Conservation (phyloP, 352 stramenopile species). For the Lagenidium giganteum region DNA sequence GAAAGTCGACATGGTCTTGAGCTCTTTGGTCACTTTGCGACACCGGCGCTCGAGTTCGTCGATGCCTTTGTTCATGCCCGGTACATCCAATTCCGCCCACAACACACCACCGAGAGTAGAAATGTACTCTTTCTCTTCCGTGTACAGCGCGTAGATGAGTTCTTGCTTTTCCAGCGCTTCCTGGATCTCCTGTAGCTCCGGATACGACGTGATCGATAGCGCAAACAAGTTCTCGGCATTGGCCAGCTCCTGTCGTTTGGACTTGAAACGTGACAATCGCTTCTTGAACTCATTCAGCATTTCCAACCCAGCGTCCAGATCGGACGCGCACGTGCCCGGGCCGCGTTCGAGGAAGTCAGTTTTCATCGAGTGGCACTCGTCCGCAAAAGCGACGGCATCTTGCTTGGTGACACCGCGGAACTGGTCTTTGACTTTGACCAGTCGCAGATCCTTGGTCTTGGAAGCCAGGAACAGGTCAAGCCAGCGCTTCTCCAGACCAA, state of each 20-base stretch:
- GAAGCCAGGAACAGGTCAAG: conserved; percentile 67
- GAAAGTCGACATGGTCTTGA: conserved; percentile 89
- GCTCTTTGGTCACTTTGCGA: conserved; percentile 88
- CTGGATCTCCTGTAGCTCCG: conserved; percentile 84
- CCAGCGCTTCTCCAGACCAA: conserved; percentile 85
- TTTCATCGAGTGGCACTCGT: conserved; percentile 83
- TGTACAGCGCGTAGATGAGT: conserved; percentile 90
- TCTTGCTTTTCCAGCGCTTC: conserved; percentile 86
- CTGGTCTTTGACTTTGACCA: conserved; percentile 92
- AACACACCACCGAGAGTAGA: conserved; percentile 83
- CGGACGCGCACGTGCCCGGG: conserved; percentile 72
- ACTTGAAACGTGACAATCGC: conserved; percentile 71
- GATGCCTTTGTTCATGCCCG: conserved; percentile 88
- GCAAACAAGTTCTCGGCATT: conserved; percentile 95
- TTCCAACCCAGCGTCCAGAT: conserved; percentile 90
- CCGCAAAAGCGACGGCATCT: conserved; percentile 84
- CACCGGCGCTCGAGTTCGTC: conserved; percentile 92
- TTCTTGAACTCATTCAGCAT: conserved; percentile 85
- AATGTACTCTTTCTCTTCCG: conserved; percentile 93
- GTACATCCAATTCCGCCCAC: conserved; percentile 92
- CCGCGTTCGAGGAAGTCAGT: conserved; percentile 83
- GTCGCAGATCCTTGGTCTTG: conserved; percentile 91
- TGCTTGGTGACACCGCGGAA: conserved; percentile 93
- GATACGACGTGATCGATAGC: conserved; percentile 88
- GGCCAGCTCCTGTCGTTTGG: conserved; percentile 79